These are phyloP conservation scores for Allantophomopsis cytisporea DNA, from an alignment of 2,329 filamentous ascomycete species.

Conservation along the genomic window DNA sequence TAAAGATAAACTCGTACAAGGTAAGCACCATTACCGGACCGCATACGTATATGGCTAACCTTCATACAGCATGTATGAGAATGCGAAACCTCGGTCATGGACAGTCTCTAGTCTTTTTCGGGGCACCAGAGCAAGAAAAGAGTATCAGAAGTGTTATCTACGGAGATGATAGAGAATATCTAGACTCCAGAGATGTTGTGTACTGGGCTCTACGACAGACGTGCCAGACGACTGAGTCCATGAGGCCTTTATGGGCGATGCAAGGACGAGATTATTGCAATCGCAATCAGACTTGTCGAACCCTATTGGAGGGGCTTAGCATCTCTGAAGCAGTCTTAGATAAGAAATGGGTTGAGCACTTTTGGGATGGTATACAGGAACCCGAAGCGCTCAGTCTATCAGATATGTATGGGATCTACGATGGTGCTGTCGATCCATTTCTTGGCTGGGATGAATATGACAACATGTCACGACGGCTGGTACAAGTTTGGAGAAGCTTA, in stretches of 20 bases:
- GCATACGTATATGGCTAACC: background rate
- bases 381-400: conserved; percentile 37
- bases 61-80: conserved; percentile 49
- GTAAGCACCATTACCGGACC: conserved; percentile 22
- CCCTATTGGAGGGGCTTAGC: too few relatives aligned
- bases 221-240: conserved; percentile 29
- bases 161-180: conserved; percentile 7
- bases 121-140: conserved; percentile 41
- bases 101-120: conserved; percentile 49
- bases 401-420: conserved; percentile 28
- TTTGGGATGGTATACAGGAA: too few relatives aligned
- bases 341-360: too few relatives aligned
- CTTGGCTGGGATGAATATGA: too few relatives aligned
- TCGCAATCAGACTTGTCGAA: conserved; percentile 10
- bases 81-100: conserved; percentile 55
- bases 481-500: background rate
- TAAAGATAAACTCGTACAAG: conserved; percentile 59
- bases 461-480: too few relatives aligned
- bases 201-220: conserved; percentile 47
- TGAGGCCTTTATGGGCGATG: conserved; percentile 43
- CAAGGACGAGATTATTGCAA: conserved; percentile 28
- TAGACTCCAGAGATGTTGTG: conserved; percentile 41
- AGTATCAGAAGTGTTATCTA: conserved; percentile 28
- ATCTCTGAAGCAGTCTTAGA: conserved; percentile 35
- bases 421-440: background rate